These are phyloP conservation scores for Immersiella caudata DNA, from an alignment of 495 filamentous ascomycete species.

Conservation along the genomic window DNA sequence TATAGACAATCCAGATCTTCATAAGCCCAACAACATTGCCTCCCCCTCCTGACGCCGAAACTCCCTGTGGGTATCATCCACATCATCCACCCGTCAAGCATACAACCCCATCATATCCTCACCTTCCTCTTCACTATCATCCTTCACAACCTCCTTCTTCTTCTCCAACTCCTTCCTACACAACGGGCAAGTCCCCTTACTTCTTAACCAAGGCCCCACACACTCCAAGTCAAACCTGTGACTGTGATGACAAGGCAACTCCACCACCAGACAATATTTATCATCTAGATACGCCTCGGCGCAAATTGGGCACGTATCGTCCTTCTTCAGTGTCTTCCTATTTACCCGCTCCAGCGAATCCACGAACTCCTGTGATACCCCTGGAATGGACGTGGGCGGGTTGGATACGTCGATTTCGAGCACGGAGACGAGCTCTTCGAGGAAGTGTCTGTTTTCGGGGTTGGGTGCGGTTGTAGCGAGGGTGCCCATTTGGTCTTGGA, in stretches of 20 bases:
- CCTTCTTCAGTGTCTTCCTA: slow-evolving; percentile 64
- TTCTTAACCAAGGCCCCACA: slow-evolving; percentile 86
- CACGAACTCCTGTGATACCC: slow-evolving; percentile 78
- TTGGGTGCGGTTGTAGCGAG: slow-evolving; percentile 52
- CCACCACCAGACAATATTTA: slow-evolving; percentile 79
- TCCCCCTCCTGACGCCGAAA: background rate
- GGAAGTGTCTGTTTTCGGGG: slow-evolving; percentile 62
- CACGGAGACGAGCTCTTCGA: slow-evolving; percentile 62
- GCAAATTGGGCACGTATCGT: slow-evolving; percentile 84
- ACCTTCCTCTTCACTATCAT: slow-evolving; percentile 57
- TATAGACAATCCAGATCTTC: background rate
- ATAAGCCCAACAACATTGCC: background rate
- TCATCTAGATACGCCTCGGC: slow-evolving; percentile 80
- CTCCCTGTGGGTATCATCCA: background rate
- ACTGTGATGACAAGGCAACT: slow-evolving; percentile 76
- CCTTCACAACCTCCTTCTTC: slow-evolving; percentile 62
- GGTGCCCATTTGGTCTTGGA: slow-evolving; percentile 54
- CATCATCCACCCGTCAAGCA: slow-evolving; percentile 44
- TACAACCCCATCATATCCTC: slow-evolving; percentile 78
- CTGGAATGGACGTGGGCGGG: slow-evolving; percentile 69
- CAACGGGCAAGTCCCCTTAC: slow-evolving; percentile 87
- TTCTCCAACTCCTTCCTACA: slow-evolving; percentile 79
- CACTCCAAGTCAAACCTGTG: slow-evolving; percentile 94
- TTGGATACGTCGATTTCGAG: slow-evolving; percentile 65
- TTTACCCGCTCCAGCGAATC: slow-evolving; percentile 80